Evolutionary conservation across 257 asterid genomes (phyloP), one percentile per base, ranked within the genome.

Genomic region (Cruciata laevipes): DNA sequence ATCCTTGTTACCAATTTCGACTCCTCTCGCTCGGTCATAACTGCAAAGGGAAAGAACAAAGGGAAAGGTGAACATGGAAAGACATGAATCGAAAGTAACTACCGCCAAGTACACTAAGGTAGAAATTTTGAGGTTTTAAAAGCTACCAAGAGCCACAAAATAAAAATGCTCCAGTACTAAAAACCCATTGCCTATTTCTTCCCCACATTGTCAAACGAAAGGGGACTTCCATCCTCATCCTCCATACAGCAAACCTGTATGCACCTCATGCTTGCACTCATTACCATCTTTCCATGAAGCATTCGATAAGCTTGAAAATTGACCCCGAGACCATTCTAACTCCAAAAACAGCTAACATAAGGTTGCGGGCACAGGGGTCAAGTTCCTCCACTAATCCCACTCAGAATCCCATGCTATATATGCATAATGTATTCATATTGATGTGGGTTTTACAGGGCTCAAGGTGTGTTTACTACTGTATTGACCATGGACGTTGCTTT

Each of bases 21-120:
- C 99, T 6, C 99, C 99, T 60, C 99, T 85, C 24, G 99, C 99
- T 75, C 99, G 81, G 75, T 94, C 99, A 20, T 83, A 94, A 51
- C 99, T 90, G 91, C 74, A 67, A 61, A 57, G 66, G 40, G 35
- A 61, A 56, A 64, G 42, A 71, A 44, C 56, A 32, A 21, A 16
- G n/a, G 52, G 37, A 67, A 55, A 55, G 68, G 51, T 58, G 38
- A 6, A 58, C 33, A 47, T 33, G 20, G 52, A 7, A 37, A 32
- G 33, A 33, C 12, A 11, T 3, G n/a, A 38, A 49, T 62, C 17
- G 21, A 35, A 5, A 47, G 7, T 40, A 52, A 70, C 32, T 16
- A 20, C 12, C 23, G 23, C 3, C 20, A 59, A 0, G 3, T 5
- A 1, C 40, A 17, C 3, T 5, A 17, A 51, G 31, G n/a, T 30